phyloP scores from a whole-genome alignment of 148 eudicot genomes.

The Fallopia convolvulus region DNA sequence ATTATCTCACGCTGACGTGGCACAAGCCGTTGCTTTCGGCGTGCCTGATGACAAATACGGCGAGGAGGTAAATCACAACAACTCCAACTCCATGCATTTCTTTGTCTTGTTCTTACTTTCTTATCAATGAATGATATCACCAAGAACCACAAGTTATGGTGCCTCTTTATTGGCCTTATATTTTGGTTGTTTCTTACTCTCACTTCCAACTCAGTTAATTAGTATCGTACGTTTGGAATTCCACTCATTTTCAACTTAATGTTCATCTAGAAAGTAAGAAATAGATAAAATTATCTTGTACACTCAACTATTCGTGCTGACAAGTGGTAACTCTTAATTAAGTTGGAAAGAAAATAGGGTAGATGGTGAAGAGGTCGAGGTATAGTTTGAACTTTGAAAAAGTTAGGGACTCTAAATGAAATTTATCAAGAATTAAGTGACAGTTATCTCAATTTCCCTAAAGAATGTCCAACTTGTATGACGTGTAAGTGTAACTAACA shows the following conservation, averaged over 20 bases:
- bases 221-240: too few species aligned
- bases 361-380: neutral
- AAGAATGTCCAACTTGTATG: neutral
- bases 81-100: neutral
- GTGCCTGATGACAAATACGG: constrained; percentile 98
- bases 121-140: neutral
- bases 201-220: neutral
- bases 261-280: too few species aligned
- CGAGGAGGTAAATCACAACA: constrained; percentile 61
- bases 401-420: neutral
- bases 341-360: neutral
- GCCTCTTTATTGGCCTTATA: neutral
- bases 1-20: constrained; percentile 67
- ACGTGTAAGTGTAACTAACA: neutral
- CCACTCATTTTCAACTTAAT: too few species aligned
- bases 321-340: too few species aligned
- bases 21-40: constrained; percentile 94
- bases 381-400: neutral
- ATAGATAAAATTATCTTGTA: too few species aligned
- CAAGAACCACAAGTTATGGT: neutral
- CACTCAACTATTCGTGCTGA: neutral
- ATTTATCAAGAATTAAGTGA: neutral
- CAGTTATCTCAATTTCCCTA: neutral
- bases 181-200: neutral
- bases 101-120: neutral